phyloP scores from a whole-genome alignment of 2,329 filamentous ascomycete species.

The Geosmithia morbida region DNA sequence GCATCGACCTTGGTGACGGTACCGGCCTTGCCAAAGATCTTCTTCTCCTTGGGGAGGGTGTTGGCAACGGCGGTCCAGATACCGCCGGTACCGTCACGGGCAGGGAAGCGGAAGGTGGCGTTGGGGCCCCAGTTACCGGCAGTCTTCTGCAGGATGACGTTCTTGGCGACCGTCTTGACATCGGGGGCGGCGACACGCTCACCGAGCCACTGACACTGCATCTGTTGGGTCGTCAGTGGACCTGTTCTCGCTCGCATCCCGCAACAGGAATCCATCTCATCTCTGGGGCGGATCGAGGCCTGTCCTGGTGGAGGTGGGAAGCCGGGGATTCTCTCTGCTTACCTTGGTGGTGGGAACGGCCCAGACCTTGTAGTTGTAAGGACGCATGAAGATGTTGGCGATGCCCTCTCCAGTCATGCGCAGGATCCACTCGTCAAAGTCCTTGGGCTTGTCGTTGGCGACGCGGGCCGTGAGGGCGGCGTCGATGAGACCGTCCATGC shows the following conservation, averaged over 20 bases:
- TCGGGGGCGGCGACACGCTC: slow-evolving; percentile 97
- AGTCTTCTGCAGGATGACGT: slow-evolving; percentile 90
- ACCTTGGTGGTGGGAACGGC: slow-evolving; percentile 95
- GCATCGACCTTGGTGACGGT: slow-evolving; percentile 80
- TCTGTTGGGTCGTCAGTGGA: slow-evolving; percentile 36
- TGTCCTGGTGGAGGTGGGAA: too few species aligned
- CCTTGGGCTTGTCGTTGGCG: slow-evolving; percentile 78
- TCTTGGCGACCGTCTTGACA: slow-evolving; percentile 83
- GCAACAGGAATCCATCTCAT: too few species aligned
- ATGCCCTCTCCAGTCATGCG: slow-evolving; percentile 81
- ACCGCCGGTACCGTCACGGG: slow-evolving; percentile 86
- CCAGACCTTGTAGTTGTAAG: slow-evolving; percentile 99
- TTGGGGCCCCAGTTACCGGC: slow-evolving; percentile 98
- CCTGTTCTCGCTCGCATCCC: too few species aligned
- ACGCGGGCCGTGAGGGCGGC: slow-evolving; percentile 78
- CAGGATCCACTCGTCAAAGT: slow-evolving; percentile 98
- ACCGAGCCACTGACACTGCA: slow-evolving; percentile 98
- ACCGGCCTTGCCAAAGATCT: slow-evolving; percentile 72
- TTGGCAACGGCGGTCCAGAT: slow-evolving; percentile 98
- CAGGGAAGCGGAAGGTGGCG: slow-evolving; percentile 95
- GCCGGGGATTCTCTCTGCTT: too few species aligned
- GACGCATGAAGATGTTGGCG: slow-evolving; percentile 94
- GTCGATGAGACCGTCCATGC: slow-evolving; percentile 92
- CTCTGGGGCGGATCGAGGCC: too few species aligned
- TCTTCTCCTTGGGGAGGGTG: slow-evolving; percentile 85